phyloP scores from a whole-genome alignment of 192 early-diverging fungal species.

The Linnemannia schmuckeri region DNA sequence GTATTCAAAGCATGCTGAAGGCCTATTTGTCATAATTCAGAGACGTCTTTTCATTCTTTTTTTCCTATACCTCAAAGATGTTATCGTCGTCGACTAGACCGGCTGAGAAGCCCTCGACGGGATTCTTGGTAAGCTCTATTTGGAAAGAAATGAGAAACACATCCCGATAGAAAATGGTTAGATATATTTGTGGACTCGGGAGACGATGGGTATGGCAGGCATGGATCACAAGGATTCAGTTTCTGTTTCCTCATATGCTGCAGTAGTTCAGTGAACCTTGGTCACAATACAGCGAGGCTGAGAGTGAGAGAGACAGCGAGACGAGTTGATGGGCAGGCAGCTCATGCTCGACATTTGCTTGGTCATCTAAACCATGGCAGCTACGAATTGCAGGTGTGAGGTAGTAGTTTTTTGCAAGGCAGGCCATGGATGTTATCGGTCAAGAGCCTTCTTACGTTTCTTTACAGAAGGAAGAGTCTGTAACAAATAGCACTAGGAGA shows the following conservation, averaged over 20 bases:
- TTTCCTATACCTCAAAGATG: constrained; percentile 82
- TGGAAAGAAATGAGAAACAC: not conserved
- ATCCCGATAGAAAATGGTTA: not conserved
- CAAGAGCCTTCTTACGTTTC: not conserved
- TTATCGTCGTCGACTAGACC: constrained; percentile 89
- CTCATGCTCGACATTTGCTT: not conserved
- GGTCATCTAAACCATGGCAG: constrained; percentile 1
- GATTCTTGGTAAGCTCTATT: constrained; percentile 81
- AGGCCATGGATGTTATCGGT: not conserved
- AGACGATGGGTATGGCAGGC: not conserved
- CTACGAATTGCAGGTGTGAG: constrained; percentile 2
- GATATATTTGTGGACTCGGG: not conserved
- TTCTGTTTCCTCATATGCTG: not conserved
- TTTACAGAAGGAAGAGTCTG: not conserved
- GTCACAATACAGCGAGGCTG: not conserved
- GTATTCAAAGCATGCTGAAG: not conserved
- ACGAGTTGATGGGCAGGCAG: not conserved
- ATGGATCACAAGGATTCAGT: not conserved
- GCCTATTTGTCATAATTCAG: not conserved
- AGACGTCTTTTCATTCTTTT: not conserved
- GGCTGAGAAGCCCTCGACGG: constrained; percentile 89
- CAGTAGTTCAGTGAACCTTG: constrained; percentile 2
- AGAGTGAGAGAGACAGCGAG: not conserved
- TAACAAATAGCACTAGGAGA: not conserved
- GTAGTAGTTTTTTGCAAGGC: not conserved